A percentile compares a stretch with the other conserved stretches of the same genome.
phyloP scores from a whole-genome alignment of 2,329 filamentous ascomycete genomes.

The Venturiaceae sp. region DNA sequence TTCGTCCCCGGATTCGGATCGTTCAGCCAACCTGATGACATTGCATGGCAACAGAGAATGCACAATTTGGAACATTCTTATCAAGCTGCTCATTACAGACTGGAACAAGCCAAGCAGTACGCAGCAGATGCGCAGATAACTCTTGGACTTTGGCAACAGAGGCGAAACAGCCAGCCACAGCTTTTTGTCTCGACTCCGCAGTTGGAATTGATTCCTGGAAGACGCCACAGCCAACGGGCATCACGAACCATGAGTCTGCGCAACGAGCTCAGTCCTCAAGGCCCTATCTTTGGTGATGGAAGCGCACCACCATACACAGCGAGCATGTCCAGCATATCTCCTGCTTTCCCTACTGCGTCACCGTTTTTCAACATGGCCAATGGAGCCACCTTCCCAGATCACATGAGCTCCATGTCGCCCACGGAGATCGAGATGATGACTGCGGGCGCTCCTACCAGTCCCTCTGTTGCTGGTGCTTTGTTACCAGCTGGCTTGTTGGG shows the following conservation, averaged over 20 bases:
- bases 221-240: slow-evolving; percentile 29
- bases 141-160: slow-evolving; percentile 26
- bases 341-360: slow-evolving; percentile 38
- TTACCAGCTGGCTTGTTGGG: slow-evolving; percentile 59
- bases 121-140: slow-evolving; percentile 30
- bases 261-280: slow-evolving; percentile 17
- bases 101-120: slow-evolving; percentile 25
- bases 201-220: slow-evolving; percentile 17
- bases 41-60: slow-evolving; percentile 46
- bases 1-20: slow-evolving; percentile 21
- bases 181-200: slow-evolving; percentile 21
- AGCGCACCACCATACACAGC: slow-evolving; percentile 28
- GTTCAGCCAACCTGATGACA: slow-evolving; percentile 40
- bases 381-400: slow-evolving; percentile 29
- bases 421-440: slow-evolving; percentile 52
- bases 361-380: slow-evolving; percentile 47
- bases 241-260: slow-evolving; percentile 29
- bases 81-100: slow-evolving; percentile 23
- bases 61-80: slow-evolving; percentile 44
- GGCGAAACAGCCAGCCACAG: slow-evolving; percentile 27
- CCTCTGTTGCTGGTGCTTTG: slow-evolving; percentile 58
- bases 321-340: slow-evolving; percentile 33
- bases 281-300: slow-evolving; percentile 28
- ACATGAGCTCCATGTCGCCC: slow-evolving; percentile 37
- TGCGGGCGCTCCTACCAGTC: slow-evolving; percentile 62